Conservation (phyloP, 257 asterid genomes). For the Penstemon newberryi region DNA sequence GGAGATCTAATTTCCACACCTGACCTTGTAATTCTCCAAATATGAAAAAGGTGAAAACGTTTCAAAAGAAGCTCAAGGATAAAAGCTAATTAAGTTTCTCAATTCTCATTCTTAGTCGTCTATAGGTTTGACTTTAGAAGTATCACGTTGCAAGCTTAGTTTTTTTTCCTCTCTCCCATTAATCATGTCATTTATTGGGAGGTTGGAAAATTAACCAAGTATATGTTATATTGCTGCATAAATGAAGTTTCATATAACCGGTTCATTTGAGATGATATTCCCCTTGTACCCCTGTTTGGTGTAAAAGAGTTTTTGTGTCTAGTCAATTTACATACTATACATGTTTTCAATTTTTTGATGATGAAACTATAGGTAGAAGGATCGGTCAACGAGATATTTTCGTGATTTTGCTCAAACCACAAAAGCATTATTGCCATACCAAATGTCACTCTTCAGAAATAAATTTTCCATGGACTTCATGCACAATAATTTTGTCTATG, state of each 20-base stretch:
- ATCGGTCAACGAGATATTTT: background rate
- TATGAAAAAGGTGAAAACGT: background rate
- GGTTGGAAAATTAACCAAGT: background rate
- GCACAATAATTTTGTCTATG: background rate
- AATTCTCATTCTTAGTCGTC: background rate
- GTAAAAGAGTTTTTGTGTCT: too few species aligned
- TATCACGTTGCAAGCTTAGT: background rate
- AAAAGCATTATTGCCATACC: background rate
- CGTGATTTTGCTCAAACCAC: background rate
- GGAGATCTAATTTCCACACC: background rate
- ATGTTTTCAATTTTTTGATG: background rate
- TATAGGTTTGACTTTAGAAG: background rate
- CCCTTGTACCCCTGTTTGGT: background rate
- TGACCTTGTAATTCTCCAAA: background rate
- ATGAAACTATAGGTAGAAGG: background rate
- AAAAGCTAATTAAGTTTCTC: background rate
- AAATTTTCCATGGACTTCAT: slow-evolving; percentile 2
- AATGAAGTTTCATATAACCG: background rate
- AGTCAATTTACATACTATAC: background rate
- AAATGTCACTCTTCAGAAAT: background rate
- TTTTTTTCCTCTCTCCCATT: background rate
- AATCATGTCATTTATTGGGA: background rate
- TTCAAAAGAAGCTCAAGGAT: background rate
- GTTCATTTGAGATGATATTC: background rate
- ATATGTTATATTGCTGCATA: too few species aligned